A percentile compares a stretch with the other conserved stretches of the same genome.
These are phyloP conservation scores for Penicillium sp. DNA, from an alignment of 2,329 filamentous ascomycete species.

Conservation along the genomic window DNA sequence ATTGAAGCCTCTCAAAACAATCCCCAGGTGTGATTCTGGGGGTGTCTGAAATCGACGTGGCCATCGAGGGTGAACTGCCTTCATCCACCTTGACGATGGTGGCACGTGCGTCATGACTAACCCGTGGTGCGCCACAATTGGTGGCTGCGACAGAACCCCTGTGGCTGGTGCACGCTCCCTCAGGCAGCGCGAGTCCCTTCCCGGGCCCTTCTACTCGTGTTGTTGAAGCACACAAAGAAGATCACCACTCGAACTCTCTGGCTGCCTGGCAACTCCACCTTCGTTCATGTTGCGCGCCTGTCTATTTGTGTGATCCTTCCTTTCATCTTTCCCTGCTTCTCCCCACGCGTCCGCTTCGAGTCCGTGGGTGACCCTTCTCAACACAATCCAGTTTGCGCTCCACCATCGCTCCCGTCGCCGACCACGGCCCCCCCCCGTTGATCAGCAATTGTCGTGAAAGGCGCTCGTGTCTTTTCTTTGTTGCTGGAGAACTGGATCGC, in stretches of 20 bases:
- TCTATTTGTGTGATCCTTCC: slow-evolving; percentile 2
- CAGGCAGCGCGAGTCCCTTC: slow-evolving; percentile 32
- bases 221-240: slow-evolving; percentile 1
- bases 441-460: slow-evolving; percentile 30
- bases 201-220: slow-evolving; percentile 27
- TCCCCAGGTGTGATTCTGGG: slow-evolving; percentile 16
- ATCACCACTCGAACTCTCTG: not conserved
- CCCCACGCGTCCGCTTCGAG: slow-evolving; percentile 30
- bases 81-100: slow-evolving; percentile 24
- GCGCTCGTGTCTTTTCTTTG: not conserved
- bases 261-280: slow-evolving; percentile 15
- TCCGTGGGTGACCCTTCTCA: slow-evolving; percentile 26
- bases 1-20: slow-evolving; percentile 8
- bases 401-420: slow-evolving; percentile 27
- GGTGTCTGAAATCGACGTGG: slow-evolving; percentile 8
- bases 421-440: slow-evolving; percentile 18
- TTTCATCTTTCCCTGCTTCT: slow-evolving; percentile 14
- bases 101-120: slow-evolving; percentile 32
- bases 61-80: slow-evolving; percentile 19
- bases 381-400: slow-evolving; percentile 29
- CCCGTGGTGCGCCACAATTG: slow-evolving; percentile 19
- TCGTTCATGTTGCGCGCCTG: slow-evolving; percentile 11
- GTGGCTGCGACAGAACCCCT: not conserved
- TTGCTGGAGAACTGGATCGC: not conserved
- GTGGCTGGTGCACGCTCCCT: slow-evolving; percentile 28